phyloP scores from a whole-genome alignment of 805 yeast genomes.

The Wickerhamomyces chaumierensis region DNA sequence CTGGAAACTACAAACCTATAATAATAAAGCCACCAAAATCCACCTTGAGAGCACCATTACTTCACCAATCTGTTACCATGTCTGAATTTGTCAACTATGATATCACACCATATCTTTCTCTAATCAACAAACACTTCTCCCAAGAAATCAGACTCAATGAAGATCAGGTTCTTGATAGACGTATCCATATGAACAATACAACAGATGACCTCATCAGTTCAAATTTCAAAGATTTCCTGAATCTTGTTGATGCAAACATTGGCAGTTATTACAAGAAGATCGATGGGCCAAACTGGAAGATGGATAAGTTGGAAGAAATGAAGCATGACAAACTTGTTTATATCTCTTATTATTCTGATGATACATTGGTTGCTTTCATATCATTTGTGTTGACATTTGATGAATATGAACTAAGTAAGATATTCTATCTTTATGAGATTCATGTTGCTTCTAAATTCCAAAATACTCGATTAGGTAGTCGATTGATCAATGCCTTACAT shows the following conservation, averaged over 20 bases:
- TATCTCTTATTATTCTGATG: slow-evolving; percentile 4
- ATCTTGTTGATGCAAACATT: slow-evolving; percentile 10
- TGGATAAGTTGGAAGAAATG: slow-evolving; percentile 31
- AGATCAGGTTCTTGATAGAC: neutral
- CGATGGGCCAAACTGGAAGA: slow-evolving; percentile 15
- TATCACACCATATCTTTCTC: neutral
- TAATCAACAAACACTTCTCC: neutral
- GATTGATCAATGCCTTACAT: slow-evolving; percentile 27
- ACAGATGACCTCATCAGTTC: neutral
- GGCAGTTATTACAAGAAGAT: slow-evolving; percentile 6
- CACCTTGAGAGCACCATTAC: no score
- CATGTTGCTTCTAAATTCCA: slow-evolving; percentile 31
- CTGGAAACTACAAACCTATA: no score
- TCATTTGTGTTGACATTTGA: slow-evolving; percentile 35
- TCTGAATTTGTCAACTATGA: neutral
- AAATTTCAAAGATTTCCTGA: slow-evolving; percentile 1
- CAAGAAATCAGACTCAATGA: neutral
- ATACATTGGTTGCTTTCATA: slow-evolving; percentile 27
- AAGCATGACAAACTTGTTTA: slow-evolving; percentile 20
- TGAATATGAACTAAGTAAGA: slow-evolving; percentile 19
- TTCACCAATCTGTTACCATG: no score
- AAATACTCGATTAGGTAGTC: slow-evolving; percentile 26
- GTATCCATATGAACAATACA: neutral
- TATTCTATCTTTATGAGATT: slow-evolving; percentile 46
- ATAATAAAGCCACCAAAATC: no score